A percentile compares a stretch with the other conserved stretches of the same genome.
phyloP scores from a whole-genome alignment of 2,329 filamentous ascomycete species.

The Phoma sp. region DNA sequence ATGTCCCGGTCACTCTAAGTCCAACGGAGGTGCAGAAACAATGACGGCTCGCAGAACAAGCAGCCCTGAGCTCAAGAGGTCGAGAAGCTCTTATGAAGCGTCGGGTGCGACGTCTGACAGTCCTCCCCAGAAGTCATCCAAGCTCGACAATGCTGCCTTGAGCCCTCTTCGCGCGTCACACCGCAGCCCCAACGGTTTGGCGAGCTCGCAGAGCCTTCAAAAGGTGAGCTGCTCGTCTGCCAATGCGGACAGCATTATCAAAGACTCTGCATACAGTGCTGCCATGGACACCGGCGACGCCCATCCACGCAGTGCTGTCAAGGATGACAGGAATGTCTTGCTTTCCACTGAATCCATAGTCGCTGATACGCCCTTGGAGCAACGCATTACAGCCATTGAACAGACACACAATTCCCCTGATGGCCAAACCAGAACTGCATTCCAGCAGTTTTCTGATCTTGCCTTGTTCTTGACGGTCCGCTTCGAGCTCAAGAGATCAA shows the following conservation, averaged over 20 bases:
- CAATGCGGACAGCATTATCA: neutral
- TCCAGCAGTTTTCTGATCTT: conserved; percentile 1
- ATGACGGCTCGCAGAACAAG: neutral
- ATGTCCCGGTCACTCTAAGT: conserved; percentile 6
- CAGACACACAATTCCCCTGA: conserved; percentile 1
- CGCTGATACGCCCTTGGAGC: conserved; percentile 2
- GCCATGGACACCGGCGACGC: too few species aligned
- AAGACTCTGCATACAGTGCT: too few species aligned
- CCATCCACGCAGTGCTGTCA: too few species aligned
- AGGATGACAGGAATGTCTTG: too few species aligned
- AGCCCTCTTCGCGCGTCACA: neutral
- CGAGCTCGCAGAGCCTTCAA: neutral
- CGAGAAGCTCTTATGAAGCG: conserved; percentile 1
- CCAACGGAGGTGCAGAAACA: neutral
- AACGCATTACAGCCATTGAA: conserved; percentile 4
- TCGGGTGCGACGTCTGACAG: neutral
- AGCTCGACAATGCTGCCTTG: conserved; percentile 3
- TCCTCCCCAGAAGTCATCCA: conserved; percentile 5
- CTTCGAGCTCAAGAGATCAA: conserved; percentile 33
- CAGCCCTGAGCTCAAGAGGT: conserved; percentile 8
- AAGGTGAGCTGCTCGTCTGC: neutral
- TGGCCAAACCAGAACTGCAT: neutral
- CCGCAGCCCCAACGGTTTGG: neutral
- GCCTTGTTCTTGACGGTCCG: conserved; percentile 5
- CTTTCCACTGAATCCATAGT: neutral